Conservation (phyloP, 2,329 filamentous ascomycete genomes). For the Colletotrichum eleusines region DNA sequence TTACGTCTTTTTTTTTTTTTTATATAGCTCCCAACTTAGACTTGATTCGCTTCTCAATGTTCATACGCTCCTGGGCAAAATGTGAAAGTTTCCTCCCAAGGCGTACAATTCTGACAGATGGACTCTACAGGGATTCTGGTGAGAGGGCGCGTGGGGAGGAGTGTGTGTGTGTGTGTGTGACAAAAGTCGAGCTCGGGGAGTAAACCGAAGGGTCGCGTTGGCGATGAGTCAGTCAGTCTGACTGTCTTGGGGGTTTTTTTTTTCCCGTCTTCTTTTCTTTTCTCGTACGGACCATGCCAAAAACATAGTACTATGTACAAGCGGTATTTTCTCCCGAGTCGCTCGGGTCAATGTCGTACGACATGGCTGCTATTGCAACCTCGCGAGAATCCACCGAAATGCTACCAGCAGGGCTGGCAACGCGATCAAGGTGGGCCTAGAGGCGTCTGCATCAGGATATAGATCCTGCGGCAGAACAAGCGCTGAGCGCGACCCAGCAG, state of each 20-base stretch:
- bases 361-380: background rate
- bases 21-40: background rate
- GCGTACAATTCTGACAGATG: too few species aligned
- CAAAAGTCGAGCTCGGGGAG: background rate
- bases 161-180: background rate
- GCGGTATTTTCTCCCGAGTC: background rate
- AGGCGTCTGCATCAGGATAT: too few species aligned
- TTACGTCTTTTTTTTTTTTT: background rate
- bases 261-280: background rate
- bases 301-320: too few species aligned
- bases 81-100: background rate
- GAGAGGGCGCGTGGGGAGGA: background rate
- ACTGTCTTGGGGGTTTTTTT: background rate
- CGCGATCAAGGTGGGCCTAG: background rate
- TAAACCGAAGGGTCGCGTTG: background rate
- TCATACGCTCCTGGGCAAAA: background rate
- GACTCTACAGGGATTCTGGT: background rate
- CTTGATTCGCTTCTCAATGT: background rate
- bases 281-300: background rate
- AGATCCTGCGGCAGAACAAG: background rate
- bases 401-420: background rate
- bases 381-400: background rate
- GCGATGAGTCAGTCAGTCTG: background rate
- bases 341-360: background rate
- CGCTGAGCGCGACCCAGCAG: background rate